Evolutionary conservation across 805 yeast species (phyloP), one percentile per base, ranked within the genome.

Genomic region (Teunomyces atbi): DNA sequence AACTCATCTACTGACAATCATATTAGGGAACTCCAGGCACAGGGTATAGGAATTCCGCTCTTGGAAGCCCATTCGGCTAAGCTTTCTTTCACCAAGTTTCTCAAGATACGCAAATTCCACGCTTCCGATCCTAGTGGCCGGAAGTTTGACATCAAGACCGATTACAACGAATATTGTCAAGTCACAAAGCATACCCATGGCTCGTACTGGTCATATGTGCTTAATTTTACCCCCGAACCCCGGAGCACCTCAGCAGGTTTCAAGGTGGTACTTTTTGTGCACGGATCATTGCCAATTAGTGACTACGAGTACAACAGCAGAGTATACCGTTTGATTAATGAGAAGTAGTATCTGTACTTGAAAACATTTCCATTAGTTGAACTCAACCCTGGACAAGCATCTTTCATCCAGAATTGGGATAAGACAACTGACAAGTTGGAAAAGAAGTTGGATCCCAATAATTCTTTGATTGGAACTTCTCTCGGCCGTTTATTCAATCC

Each of bases 361-460:
- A 36, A 21, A 13, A 15, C 27, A 7, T 36, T 12, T 21, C 39
- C 39, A 36, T 21, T 36, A 23, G 5, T 29, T 5, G 18, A 19
- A 16, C 19, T 40, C 11, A 12, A 36, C 16, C 28, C 28, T 12
- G 39, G 26, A 2, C 39, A 36, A 26, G 28, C 23, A 18, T 45
- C 51, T 18, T 28, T 48, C 18, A 27, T 42, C 4, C 48, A 48
- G n/a, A 42, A 44, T 29, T 48, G 47, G 46, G 48, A 48, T 34
- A 34, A 23, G 13, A 15, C 19, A 19, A 18, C 35, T 19, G 28
- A 38, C 19, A 45, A 42, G 30, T 19, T 48, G n/a, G 29, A 39
- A 8, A 33, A 33, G 32, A 19, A 10, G 4, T 20, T 36, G n/a
- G 20, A 40, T 5, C 43, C 43, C 3, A 27, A 29, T 7, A 40